Evolutionary conservation across 2,329 filamentous ascomycete species (phyloP), one percentile per base, ranked within the genome.

Genomic region (Cordyceps farinosa): DNA sequence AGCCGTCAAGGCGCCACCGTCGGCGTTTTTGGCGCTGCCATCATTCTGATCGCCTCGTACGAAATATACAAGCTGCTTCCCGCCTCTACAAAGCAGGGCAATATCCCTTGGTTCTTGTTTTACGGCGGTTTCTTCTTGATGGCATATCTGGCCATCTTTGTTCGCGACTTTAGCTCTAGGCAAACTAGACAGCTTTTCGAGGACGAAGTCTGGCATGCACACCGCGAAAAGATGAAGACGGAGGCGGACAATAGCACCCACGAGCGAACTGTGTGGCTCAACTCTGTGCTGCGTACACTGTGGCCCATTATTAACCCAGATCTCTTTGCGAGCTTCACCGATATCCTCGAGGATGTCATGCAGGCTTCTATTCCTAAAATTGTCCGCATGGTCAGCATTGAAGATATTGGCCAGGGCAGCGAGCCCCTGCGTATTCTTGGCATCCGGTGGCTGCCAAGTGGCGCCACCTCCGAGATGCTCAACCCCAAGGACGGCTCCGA

Each of bases 271-370:
- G 84, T 86, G 0, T 92, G 89, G 90, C 79, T 92, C 61, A 92
- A 92, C 70, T 87, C 84, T 5, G 72, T 91, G 0, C 70, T 92
- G 8, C 78, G 82, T 4, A 84, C 88, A 1, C 81, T 91, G 5
- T 92, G 90, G 90, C 88, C 88, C 0, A 79, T 92, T 36, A 82
- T 92, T 69, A 92, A 92, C 69, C 90, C 89, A 0, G 90, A 92
- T 68, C 79, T 92, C 1, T 91, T 92, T 68, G 81, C 84, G 1
- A 86, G 84, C 40, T 73, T 91, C 2, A 83, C 86, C 0, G 89
- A 92, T 69, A 89, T 85, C 34, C 81, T 92, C 4, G 90, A 92
- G 74, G 90, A 92, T 71, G 87, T 92, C 54, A 92, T 92, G 90
- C 90, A 92, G 75, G 89, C 89, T 2, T 90, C 87, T 9, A 76